Percentiles rank a stretch among this genome's conserved stretches.
These are phyloP conservation scores for Umbelopsis sp. DNA, from an alignment of 371 early-diverging fungal genomes.

Conservation along the genomic window DNA sequence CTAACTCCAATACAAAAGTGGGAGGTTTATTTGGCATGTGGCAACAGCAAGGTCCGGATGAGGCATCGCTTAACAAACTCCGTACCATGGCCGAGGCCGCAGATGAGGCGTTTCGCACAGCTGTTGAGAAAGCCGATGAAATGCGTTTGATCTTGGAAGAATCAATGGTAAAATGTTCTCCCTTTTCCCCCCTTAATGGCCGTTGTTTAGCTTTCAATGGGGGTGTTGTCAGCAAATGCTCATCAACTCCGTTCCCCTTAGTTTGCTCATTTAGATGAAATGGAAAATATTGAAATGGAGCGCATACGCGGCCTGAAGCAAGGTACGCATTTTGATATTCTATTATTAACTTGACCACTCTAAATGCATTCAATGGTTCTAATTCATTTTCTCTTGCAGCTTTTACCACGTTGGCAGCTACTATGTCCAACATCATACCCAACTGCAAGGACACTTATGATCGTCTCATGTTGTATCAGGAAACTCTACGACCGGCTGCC, in stretches of 20 bases:
- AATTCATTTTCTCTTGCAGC: constrained; percentile 35
- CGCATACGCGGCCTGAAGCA: constrained; percentile 62
- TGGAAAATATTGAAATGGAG: constrained; percentile 62
- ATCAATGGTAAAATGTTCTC: constrained; percentile 52
- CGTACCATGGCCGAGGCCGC: constrained; percentile 57
- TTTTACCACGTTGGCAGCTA: constrained; percentile 67
- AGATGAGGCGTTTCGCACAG: constrained; percentile 58
- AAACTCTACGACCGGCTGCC: constrained; percentile 65
- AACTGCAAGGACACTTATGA: constrained; percentile 61
- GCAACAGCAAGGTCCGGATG: constrained; percentile 21
- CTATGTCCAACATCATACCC: constrained; percentile 61
- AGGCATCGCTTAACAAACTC: constrained; percentile 7
- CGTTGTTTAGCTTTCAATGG: too few relatives aligned
- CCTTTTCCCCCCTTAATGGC: too few relatives aligned
- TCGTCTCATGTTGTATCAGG: constrained; percentile 66
- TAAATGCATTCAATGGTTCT: neutral
- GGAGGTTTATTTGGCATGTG: constrained; percentile 6
- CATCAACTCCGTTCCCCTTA: constrained; percentile 3
- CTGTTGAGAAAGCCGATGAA: constrained; percentile 60
- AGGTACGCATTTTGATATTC: constrained; percentile 32
- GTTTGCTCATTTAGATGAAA: constrained; percentile 59
- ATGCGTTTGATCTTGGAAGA: constrained; percentile 69
- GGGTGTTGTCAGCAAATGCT: too few relatives aligned
- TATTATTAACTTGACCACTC: neutral
- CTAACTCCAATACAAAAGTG: neutral